Evolutionary conservation across 2,329 filamentous ascomycete species (phyloP), one percentile per base, ranked within the genome.

Genomic region (Juglanconis juglandina): DNA sequence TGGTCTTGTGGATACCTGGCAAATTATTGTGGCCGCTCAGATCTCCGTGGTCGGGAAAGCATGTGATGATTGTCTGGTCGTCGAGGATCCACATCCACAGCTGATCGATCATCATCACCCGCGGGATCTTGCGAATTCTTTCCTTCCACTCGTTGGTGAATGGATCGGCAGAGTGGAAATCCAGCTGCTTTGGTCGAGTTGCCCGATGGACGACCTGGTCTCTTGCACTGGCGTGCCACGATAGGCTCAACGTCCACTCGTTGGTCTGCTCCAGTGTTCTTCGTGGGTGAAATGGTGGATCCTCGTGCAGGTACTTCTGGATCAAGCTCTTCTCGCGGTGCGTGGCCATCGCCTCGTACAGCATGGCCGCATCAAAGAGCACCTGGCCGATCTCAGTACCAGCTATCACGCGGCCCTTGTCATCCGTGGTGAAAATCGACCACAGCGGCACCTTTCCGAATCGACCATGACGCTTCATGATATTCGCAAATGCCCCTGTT

Each of bases 211-310:
- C 70, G 0, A 79, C 76, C 49, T 79, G 77, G 37, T 79, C 76
- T 3, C 67, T 63, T n/a, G 75, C 72, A 0, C 71, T 67, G 0
- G 76, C 77, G 37, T 75, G 72, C 3, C 61, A 63, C 4, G 61
- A 63, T 24, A 63, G 39, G 30, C 71, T 67, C 2, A 77, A 67
- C 2, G 72, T 75, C 70, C 73, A 74, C 47, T 75, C 76, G 59
- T 78, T 80, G 0, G 73, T 75, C 60, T 81, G 79, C 50, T 81
- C 79, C 0, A 81, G 68, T 0, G 79, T 81, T 0, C 79, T 67
- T 0, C 79, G 71, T 0, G 77, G 73, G 60, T 82, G 79, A 1
- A 75, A 65, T 5, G 73, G 77, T 0, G 75, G 69, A 1, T 75
- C 63, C 0, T 56, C 14, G 13, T 71, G 65, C 0, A 79, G 66